Evolutionary conservation across 148 eudicot genomes (phyloP), one percentile per base, ranked within the genome.

Genomic region (Camellia japonica): DNA sequence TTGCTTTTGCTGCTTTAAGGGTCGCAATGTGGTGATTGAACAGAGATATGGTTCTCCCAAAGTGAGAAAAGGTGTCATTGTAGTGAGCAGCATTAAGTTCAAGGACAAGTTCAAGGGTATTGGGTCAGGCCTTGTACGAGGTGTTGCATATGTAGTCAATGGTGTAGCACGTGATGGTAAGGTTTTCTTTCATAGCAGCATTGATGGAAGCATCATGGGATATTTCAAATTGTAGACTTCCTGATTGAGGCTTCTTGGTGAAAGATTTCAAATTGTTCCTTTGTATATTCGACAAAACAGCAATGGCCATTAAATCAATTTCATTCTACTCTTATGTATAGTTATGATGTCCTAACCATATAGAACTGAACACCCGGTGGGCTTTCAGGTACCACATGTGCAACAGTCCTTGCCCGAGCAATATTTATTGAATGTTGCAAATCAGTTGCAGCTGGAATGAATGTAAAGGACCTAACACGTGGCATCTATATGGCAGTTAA

Each of bases 31-130:
- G 62, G 88, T 89, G 56, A 85, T 89, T 77, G 92, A 89, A 65
- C 92, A 89, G 86, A 85, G 90, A 56, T 89, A 83, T 87, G 92
- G 92, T 81, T 87, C 90, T 11, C 92, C 92, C 16, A 89, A 89
- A 77, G 92, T 89, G 80, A 89, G 90, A 67, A 89, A 89, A 72
- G 92, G 92, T 77, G 90, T 89, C 7, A 89, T 90, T 1, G 92
- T 89, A 10, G 92, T 88, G 15, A 85, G 87, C 73, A 87, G 90
- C 80, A 87, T 89, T 56, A 90, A 87, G 61, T 89, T 89, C 73
- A 86, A 89, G 78, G 92, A 89, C 81, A 89, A 80, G 73, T 86
- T 87, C 41, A 89, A 87, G 83, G 86, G 87, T 69, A 58, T 89
- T 63, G 92, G 92, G 49, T 90, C 91, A 62, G 85, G 90, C 84